phyloP scores from a whole-genome alignment of 1,139 yeast genomes.

The Kurtzmaniella natalensis region DNA sequence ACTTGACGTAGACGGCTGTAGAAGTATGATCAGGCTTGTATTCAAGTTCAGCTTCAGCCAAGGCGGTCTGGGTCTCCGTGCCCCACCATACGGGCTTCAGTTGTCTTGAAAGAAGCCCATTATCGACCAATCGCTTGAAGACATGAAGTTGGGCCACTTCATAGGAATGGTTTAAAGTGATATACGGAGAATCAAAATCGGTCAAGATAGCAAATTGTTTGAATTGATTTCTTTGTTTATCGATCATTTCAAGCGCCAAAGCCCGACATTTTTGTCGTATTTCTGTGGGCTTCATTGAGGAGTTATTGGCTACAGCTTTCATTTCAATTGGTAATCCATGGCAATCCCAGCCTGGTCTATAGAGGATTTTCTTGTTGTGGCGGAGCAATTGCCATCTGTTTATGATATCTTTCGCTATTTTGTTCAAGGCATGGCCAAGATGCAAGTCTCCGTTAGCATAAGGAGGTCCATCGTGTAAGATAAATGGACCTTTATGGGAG shows the following conservation, averaged over 20 bases:
- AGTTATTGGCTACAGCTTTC: conserved; percentile 56
- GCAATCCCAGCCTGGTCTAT: conserved; percentile 97
- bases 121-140: conserved; percentile 61
- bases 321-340: conserved; percentile 96
- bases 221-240: conserved; percentile 60
- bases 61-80: conserved; percentile 85
- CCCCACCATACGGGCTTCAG: conserved; percentile 98
- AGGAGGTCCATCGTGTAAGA: conserved; percentile 96
- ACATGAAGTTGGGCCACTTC: conserved; percentile 72
- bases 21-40: conserved; percentile 73
- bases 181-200: conserved; percentile 69
- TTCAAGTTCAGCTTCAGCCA: conserved; percentile 95
- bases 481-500: conserved; percentile 37
- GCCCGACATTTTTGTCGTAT: conserved; percentile 61
- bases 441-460: conserved; percentile 95
- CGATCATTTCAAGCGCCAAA: conserved; percentile 65
- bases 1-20: conserved; percentile 66
- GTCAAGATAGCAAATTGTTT: conserved; percentile 74
- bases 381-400: conserved; percentile 62
- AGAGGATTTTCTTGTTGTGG: conserved; percentile 57
- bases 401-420: conserved; percentile 81
- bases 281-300: conserved; percentile 25
- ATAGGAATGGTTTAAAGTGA: conserved; percentile 66
- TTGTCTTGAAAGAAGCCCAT: conserved; percentile 73
- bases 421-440: conserved; percentile 90